Conservation (phyloP, 148 eudicot genomes). For the Euryodendron excelsum region DNA sequence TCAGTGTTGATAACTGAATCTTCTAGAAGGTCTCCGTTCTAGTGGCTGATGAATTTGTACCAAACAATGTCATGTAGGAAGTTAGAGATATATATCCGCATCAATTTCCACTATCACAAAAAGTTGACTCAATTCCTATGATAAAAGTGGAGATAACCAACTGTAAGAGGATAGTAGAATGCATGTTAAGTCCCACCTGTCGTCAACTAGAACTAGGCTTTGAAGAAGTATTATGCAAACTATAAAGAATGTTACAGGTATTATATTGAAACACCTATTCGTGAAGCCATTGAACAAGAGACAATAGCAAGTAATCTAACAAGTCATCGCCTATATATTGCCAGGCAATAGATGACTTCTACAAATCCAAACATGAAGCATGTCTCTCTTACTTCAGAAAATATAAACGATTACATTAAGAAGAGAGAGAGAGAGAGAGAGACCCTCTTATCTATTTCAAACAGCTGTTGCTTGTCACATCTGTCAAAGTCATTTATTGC, state of each 20-base stretch:
- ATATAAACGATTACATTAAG: too few species aligned
- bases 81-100: background rate
- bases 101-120: conserved; percentile 1
- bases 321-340: too few species aligned
- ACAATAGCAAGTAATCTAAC: too few species aligned
- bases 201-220: background rate
- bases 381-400: too few species aligned
- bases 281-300: too few species aligned
- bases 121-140: background rate
- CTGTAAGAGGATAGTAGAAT: background rate
- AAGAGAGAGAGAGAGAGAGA: too few species aligned
- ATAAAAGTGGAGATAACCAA: background rate
- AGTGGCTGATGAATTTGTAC: background rate
- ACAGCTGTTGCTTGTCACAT: too few species aligned
- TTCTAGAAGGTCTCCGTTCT: background rate
- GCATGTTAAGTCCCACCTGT: background rate
- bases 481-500: too few species aligned
- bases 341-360: background rate
- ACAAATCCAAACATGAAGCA: background rate
- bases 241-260: background rate
- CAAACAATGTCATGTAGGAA: background rate
- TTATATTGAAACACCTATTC: background rate
- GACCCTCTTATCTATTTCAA: too few species aligned
- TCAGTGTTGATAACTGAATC: background rate
- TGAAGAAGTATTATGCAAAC: background rate